Evolutionary conservation across 2,329 filamentous ascomycete species (phyloP).

Genomic region (Helotiales sp.): DNA sequence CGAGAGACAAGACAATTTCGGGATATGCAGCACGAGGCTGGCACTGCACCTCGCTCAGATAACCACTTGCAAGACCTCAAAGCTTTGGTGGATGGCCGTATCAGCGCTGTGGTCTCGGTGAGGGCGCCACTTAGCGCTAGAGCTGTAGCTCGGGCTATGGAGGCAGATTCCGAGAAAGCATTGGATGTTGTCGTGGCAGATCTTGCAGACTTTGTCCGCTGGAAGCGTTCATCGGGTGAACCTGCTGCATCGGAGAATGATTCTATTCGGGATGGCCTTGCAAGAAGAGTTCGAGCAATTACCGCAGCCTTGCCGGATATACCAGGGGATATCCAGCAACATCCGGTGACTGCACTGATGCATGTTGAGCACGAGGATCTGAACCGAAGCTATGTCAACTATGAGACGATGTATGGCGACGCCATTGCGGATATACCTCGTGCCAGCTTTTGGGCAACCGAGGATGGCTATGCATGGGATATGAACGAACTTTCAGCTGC

Average conservation of each 20-base stretch:
- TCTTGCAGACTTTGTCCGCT: constrained; percentile 23
- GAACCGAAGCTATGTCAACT: constrained; percentile 18
- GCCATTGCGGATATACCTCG: constrained; percentile 24
- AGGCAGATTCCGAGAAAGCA: constrained; percentile 11
- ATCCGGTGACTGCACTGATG: constrained; percentile 24
- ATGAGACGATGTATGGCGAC: constrained; percentile 31
- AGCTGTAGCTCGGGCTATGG: constrained; percentile 20
- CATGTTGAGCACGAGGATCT: constrained; percentile 27
- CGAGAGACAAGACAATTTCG: constrained; percentile 16
- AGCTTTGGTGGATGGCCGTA: constrained; percentile 17
- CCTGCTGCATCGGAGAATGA: constrained; percentile 14
- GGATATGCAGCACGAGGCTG: constrained; percentile 11
- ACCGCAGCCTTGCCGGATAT: constrained; percentile 18
- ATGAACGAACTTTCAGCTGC: constrained; percentile 27
- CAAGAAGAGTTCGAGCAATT: constrained; percentile 21
- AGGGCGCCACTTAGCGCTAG: constrained; percentile 14
- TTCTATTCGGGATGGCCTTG: constrained; percentile 21
- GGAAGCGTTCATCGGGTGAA: constrained; percentile 14
- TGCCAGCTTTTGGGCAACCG: constrained; percentile 21
- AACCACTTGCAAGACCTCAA: constrained; percentile 19
- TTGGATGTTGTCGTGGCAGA: constrained; percentile 26
- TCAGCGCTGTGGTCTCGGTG: constrained; percentile 21
- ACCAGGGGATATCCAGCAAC: constrained; percentile 4
- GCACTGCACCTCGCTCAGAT: constrained; percentile 13
- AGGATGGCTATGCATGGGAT: constrained; percentile 30